Percentiles rank a stretch among this genome's conserved stretches.
These are phyloP conservation scores for Phaeophleospora eucalypticola DNA, from an alignment of 2,329 filamentous ascomycete species.

Conservation along the genomic window DNA sequence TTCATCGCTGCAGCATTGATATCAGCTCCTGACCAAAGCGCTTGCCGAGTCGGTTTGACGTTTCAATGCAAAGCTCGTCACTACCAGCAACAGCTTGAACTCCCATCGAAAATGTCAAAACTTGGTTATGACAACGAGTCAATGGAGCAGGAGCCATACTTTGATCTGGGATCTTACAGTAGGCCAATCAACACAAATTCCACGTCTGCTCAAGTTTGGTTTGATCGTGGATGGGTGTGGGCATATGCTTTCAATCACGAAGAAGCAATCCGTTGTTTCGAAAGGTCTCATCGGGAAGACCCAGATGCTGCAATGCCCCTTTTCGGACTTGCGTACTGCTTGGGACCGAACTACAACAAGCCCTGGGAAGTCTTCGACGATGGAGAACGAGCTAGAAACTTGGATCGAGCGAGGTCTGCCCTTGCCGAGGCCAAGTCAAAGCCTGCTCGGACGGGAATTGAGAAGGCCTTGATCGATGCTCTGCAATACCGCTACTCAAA, in stretches of 20 bases:
- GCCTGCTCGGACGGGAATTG: constrained; percentile 45
- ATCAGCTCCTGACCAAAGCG: too few species aligned
- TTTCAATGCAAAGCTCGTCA: too few species aligned
- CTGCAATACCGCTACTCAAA: constrained; percentile 57
- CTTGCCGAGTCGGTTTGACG: too few species aligned
- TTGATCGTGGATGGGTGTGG: constrained; percentile 69
- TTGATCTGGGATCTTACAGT: constrained; percentile 57
- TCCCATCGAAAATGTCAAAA: too few species aligned
- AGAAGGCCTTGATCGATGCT: constrained; percentile 61
- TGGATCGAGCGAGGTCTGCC: constrained; percentile 48
- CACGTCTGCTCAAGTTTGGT: constrained; percentile 59
- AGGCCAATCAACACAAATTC: constrained; percentile 54
- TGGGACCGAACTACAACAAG: constrained; percentile 77
- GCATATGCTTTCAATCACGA: constrained; percentile 73
- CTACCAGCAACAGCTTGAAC: too few species aligned
- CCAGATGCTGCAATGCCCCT: constrained; percentile 57
- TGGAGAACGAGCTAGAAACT: constrained; percentile 52
- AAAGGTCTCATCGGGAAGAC: constrained; percentile 55
- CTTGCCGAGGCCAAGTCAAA: constrained; percentile 43
- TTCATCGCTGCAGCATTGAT: too few species aligned
- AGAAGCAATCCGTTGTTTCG: constrained; percentile 63
- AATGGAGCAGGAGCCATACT: constrained; percentile 28
- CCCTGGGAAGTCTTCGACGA: constrained; percentile 69
- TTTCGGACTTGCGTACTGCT: constrained; percentile 66
- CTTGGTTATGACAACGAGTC: neutral